Evolutionary conservation across 2,329 filamentous ascomycete genomes (phyloP), one percentile per base, ranked within the genome.

Genomic region (Fusarium tuaranense): DNA sequence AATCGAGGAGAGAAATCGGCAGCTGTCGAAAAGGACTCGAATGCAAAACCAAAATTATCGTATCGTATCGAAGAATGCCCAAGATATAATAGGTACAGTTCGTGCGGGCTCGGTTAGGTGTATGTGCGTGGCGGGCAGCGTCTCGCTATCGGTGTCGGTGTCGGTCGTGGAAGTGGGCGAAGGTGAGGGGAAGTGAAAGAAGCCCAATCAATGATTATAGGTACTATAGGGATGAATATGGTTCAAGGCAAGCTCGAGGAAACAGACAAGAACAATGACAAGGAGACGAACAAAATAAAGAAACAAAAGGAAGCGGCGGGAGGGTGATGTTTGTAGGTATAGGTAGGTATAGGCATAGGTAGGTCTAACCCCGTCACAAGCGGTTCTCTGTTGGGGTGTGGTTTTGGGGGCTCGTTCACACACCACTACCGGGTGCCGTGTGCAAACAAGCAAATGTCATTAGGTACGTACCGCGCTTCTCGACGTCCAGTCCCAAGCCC

Each of bases 321-420:
- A 59, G 67, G 38, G 66, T 63, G 62, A 57, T 76, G 73, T 71
- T 69, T 55, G 51, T 55, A 74, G 57, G 68, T 68, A 69, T 72
- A 68, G 51, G 63, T 55, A 20, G 41, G 34, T 36, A 36, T 44
- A 71, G 44, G 63, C 36, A 59, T 44, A 65, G 57, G 63, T 44
- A 65, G 60, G 64, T 67, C 48, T 55, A 68, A 32, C 51, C 51
- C 51, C 51, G 65, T 70, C 63, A 73, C 61, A 59, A 62, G 44
- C 66, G 39, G 51, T 27, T 68, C 51, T 67, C 39, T 65, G 66
- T 63, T 70, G 73, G 69, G 62, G 64, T 67, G 51, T 67, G 51
- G 46, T 55, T 69, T 62, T 53, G 53, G 62, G 63, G 64, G 65
- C 66, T 64, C 53, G 9, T 55, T 68, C 61, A 57, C 41, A 63